phyloP scores from a whole-genome alignment of 768 basidiomycete genomes.

The Agrocybe chaxingu region DNA sequence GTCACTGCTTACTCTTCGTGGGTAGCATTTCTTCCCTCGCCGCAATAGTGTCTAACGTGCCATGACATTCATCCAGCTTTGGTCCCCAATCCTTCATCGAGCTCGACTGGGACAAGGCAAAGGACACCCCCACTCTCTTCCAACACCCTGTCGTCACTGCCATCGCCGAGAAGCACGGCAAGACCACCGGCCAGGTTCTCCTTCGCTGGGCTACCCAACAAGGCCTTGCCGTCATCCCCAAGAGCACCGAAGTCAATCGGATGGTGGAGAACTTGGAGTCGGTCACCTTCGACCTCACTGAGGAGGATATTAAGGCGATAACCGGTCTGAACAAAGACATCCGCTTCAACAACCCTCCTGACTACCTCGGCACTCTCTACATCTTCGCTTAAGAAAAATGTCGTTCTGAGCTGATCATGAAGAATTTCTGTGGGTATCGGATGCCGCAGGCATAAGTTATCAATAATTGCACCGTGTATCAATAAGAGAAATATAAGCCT shows the following conservation, averaged over 20 bases:
- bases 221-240: slow-evolving; percentile 73
- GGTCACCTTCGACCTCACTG: slow-evolving; percentile 44
- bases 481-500: too few species aligned
- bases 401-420: too few species aligned
- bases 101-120: slow-evolving; percentile 58
- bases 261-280: slow-evolving; percentile 48
- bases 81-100: slow-evolving; percentile 47
- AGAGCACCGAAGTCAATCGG: slow-evolving; percentile 49
- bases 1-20: slow-evolving; percentile 64
- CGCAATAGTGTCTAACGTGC: neutral
- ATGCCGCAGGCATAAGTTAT: too few species aligned
- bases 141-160: slow-evolving; percentile 39
- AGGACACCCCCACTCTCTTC: slow-evolving; percentile 49
- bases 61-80: too few species aligned
- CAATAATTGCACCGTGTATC: too few species aligned
- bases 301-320: slow-evolving; percentile 57
- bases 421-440: too few species aligned
- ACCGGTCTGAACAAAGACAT: slow-evolving; percentile 49
- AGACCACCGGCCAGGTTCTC: slow-evolving; percentile 66
- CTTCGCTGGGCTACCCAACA: slow-evolving; percentile 80
- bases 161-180: slow-evolving; percentile 49
- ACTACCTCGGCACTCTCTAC: slow-evolving; percentile 25
- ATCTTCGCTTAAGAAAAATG: slow-evolving; percentile 20
- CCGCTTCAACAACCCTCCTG: slow-evolving; percentile 28
- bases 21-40: slow-evolving; percentile 5